These are phyloP conservation scores for Ophiostoma sp. DNA, from an alignment of 2,329 filamentous ascomycete species.

Conservation along the genomic window DNA sequence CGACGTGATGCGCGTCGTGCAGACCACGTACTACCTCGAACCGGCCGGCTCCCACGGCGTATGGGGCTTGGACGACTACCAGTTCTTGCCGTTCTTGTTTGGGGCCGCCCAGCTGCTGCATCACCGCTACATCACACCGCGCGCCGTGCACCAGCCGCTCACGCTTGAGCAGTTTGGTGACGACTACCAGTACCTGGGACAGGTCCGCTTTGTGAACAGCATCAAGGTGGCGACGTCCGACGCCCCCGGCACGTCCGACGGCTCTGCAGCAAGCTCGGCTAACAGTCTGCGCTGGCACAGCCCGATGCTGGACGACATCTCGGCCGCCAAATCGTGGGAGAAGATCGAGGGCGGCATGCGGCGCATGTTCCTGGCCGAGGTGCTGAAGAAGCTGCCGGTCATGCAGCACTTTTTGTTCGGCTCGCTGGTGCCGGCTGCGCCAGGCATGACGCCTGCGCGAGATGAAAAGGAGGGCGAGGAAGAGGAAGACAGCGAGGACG, in stretches of 20 bases:
- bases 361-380: constrained; percentile 92
- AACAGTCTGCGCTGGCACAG: constrained; percentile 93
- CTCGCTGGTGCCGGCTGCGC: constrained; percentile 69
- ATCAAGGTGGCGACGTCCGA: constrained; percentile 55
- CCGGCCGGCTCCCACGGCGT: constrained; percentile 95
- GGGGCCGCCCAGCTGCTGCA: constrained; percentile 83
- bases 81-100: constrained; percentile 92
- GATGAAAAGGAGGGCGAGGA: constrained; percentile 39
- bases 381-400: constrained; percentile 86
- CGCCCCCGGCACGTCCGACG: not conserved
- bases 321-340: constrained; percentile 76
- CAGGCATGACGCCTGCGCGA: constrained; percentile 67
- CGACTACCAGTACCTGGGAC: constrained; percentile 86
- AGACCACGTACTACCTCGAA: constrained; percentile 92
- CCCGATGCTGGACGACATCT: constrained; percentile 98
- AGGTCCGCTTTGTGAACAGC: constrained; percentile 89
- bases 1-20: constrained; percentile 76
- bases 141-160: constrained; percentile 80
- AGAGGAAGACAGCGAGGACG: constrained; percentile 48
- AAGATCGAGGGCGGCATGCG: constrained; percentile 96
- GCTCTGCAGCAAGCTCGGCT: constrained; percentile 46
- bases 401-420: constrained; percentile 99
- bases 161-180: constrained; percentile 77
- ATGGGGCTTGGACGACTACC: constrained; percentile 96
- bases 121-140: constrained; percentile 73